phyloP scores from a whole-genome alignment of 495 filamentous ascomycete species.

The Jackrogersella minutella region DNA sequence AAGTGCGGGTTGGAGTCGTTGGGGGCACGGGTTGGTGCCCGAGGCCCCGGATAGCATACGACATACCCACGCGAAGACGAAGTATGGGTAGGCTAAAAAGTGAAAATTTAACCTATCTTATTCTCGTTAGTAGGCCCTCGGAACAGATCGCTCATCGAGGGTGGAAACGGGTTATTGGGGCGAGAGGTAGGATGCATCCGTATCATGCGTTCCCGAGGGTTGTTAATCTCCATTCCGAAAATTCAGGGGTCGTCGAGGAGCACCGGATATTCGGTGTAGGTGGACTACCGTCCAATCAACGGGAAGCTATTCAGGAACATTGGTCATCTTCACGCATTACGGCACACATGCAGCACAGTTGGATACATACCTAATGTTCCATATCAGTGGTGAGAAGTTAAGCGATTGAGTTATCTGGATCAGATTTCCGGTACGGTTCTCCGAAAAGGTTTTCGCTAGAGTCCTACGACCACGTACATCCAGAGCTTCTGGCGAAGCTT shows the following conservation, averaged over 20 bases:
- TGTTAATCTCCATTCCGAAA: constrained; percentile 4
- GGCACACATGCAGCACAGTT: constrained; percentile 3
- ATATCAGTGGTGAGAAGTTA: background rate
- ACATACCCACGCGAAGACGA: constrained; percentile 10
- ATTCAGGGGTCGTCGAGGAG: constrained; percentile 5
- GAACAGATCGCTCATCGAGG: constrained; percentile 7
- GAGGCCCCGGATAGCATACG: constrained; percentile 12
- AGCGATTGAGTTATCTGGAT: background rate
- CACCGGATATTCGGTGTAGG: constrained; percentile 13
- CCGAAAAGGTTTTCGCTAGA: constrained; percentile 30
- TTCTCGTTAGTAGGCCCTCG: constrained; percentile 2
- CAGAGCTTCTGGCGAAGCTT: background rate
- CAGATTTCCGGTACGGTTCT: constrained; percentile 12
- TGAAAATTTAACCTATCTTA: background rate
- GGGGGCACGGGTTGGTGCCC: constrained; percentile 9
- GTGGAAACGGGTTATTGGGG: constrained; percentile 9
- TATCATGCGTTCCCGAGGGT: constrained; percentile 8
- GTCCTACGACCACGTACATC: constrained; percentile 2
- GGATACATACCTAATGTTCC: background rate
- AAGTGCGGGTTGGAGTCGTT: constrained; percentile 9
- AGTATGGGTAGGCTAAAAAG: constrained; percentile 18
- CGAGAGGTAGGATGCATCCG: constrained; percentile 1
- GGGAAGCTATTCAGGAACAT: background rate
- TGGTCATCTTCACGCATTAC: background rate
- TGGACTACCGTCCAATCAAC: constrained; percentile 2